phyloP scores from a whole-genome alignment of 257 asterid genomes.

The Solanum dulcamara region DNA sequence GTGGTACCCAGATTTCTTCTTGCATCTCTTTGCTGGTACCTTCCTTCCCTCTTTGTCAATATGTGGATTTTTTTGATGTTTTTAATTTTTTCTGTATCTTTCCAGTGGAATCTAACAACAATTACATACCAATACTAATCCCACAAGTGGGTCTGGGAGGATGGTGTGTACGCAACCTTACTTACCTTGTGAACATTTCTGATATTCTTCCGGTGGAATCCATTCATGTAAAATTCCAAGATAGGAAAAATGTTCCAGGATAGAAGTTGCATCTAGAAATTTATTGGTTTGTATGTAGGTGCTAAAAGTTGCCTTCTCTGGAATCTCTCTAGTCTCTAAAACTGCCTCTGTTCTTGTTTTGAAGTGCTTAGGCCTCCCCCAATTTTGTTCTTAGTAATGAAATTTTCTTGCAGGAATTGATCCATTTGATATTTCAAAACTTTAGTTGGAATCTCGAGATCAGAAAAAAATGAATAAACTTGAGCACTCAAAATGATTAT shows the following conservation, averaged over 20 bases:
- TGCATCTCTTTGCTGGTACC: background rate
- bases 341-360: background rate
- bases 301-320: background rate
- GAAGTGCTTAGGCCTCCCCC: background rate
- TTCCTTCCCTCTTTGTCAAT: background rate
- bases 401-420: background rate
- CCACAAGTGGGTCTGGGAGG: background rate
- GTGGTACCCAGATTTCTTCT: too few relatives aligned
- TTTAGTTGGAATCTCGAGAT: background rate
- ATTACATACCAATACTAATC: background rate
- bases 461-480: background rate
- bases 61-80: background rate
- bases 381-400: background rate
- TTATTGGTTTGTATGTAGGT: background rate
- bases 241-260: background rate
- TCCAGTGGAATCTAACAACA: background rate
- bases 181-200: background rate
- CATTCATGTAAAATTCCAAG: background rate
- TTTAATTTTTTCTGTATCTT: background rate
- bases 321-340: background rate
- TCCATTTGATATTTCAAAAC: background rate
- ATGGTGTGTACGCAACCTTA: background rate
- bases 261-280: background rate
- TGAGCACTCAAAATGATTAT: background rate
- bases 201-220: background rate